Conservation (phyloP, 2,329 filamentous ascomycete genomes). For the Fusarium sp. region DNA sequence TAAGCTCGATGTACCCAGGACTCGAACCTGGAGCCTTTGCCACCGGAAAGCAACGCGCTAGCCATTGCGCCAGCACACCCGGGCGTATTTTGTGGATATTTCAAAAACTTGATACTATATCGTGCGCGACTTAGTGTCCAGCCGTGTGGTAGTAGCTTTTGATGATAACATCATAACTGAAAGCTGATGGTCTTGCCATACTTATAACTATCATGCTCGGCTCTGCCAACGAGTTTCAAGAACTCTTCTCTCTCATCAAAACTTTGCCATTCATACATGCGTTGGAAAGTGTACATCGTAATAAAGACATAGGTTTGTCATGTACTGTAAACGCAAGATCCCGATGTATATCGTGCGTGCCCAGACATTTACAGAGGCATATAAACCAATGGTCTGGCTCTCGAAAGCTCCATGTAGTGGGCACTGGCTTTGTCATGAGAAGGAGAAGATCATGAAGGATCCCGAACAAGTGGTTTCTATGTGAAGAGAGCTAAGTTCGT, state of each 20-base stretch:
- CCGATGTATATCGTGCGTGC: too few species aligned
- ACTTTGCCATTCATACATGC: too few species aligned
- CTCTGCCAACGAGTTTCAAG: too few species aligned
- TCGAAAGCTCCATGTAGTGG: background rate
- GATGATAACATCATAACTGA: too few species aligned
- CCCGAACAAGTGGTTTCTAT: background rate
- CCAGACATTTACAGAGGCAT: rapidly evolving
- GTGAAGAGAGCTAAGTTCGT: background rate
- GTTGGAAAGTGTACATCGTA: too few species aligned
- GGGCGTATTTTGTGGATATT: background rate
- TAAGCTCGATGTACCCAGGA: constrained; percentile 42
- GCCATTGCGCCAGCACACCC: constrained; percentile 45
- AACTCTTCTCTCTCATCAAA: too few species aligned
- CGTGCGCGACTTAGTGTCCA: too few species aligned
- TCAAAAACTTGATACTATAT: background rate
- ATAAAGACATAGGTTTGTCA: too few species aligned
- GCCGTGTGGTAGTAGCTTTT: too few species aligned
- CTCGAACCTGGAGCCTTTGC: constrained; percentile 55
- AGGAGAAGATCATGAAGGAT: background rate
- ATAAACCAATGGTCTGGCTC: background rate
- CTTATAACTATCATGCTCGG: too few species aligned
- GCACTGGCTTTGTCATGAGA: background rate
- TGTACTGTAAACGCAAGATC: too few species aligned
- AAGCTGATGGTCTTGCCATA: too few species aligned
- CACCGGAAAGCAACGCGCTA: constrained; percentile 54